Evolutionary conservation across 2,329 filamentous ascomycete species (phyloP).

Genomic region (Sarocladium kiliense): DNA sequence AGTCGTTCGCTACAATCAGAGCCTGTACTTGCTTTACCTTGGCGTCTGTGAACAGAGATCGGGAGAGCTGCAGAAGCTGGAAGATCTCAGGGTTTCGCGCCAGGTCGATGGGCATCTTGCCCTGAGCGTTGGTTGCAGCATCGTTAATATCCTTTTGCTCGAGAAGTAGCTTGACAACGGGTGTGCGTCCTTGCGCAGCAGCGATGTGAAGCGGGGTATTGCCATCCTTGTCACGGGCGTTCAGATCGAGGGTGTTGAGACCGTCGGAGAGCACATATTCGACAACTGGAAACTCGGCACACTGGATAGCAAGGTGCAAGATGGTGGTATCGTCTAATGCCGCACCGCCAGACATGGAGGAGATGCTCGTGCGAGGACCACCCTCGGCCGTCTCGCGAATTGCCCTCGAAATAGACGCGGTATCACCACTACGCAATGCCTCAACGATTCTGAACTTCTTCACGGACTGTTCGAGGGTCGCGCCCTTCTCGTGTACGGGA

Average conservation of each 20-base stretch:
- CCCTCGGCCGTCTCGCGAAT: constrained; percentile 62
- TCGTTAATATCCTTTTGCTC: constrained; percentile 85
- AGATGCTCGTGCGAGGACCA: constrained; percentile 50
- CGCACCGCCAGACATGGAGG: constrained; percentile 41
- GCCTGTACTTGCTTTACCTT: constrained; percentile 82
- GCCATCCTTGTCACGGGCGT: constrained; percentile 85
- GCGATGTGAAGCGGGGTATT: constrained; percentile 92
- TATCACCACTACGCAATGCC: constrained; percentile 84
- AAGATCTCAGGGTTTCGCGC: constrained; percentile 93
- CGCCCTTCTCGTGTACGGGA: constrained; percentile 34
- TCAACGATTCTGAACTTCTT: constrained; percentile 93
- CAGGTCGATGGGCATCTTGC: constrained; percentile 80
- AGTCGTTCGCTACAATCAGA: constrained; percentile 66
- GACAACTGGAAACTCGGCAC: constrained; percentile 85
- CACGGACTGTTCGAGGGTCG: constrained; percentile 83
- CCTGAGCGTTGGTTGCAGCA: constrained; percentile 75
- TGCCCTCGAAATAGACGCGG: constrained; percentile 79
- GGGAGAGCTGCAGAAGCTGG: constrained; percentile 84
- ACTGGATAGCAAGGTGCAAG: constrained; percentile 90
- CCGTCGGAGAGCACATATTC: constrained; percentile 88
- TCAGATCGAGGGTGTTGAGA: constrained; percentile 67
- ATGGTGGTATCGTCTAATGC: constrained; percentile 79
- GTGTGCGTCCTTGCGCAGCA: constrained; percentile 71
- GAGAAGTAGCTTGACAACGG: constrained; percentile 77
- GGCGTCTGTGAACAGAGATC: constrained; percentile 82